Conservation (phyloP, 1,284 basidiomycete species). For the Heliocybe sulcata region DNA sequence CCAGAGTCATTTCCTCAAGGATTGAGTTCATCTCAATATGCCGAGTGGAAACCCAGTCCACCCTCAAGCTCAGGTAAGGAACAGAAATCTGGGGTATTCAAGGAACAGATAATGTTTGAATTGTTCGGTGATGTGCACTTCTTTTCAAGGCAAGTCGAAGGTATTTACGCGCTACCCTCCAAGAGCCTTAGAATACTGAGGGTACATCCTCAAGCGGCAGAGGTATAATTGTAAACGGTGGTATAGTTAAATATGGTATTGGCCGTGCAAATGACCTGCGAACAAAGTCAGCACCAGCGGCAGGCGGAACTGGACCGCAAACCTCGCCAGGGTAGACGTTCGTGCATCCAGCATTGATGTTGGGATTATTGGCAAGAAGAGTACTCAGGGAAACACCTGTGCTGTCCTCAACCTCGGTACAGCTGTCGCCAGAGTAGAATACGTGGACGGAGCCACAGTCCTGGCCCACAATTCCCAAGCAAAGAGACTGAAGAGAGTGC, state of each 20-base stretch:
- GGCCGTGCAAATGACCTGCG: background rate
- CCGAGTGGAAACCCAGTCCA: too few species aligned
- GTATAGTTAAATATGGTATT: background rate
- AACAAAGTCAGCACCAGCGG: background rate
- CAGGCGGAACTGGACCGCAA: constrained; percentile 10
- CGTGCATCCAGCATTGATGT: constrained; percentile 43
- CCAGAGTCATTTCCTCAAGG: too few species aligned
- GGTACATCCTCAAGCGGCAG: background rate
- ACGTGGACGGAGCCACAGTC: constrained; percentile 43
- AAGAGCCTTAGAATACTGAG: too few species aligned
- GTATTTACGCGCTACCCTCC: too few species aligned
- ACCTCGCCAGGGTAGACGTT: constrained; percentile 69
- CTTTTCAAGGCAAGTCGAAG: too few species aligned
- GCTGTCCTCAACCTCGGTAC: constrained; percentile 32
- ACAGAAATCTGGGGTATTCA: too few species aligned
- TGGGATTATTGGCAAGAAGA: constrained; percentile 57
- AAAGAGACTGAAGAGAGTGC: constrained; percentile 22
- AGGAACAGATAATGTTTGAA: too few species aligned
- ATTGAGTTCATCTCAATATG: too few species aligned
- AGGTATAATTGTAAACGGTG: background rate
- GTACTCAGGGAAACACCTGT: constrained; percentile 40
- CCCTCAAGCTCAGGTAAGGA: too few species aligned
- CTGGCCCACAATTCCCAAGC: constrained; percentile 38
- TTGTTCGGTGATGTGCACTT: too few species aligned
- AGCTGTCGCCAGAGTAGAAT: constrained; percentile 43